Conservation (phyloP, 768 basidiomycete species). For the Coprinellus micaceus region DNA sequence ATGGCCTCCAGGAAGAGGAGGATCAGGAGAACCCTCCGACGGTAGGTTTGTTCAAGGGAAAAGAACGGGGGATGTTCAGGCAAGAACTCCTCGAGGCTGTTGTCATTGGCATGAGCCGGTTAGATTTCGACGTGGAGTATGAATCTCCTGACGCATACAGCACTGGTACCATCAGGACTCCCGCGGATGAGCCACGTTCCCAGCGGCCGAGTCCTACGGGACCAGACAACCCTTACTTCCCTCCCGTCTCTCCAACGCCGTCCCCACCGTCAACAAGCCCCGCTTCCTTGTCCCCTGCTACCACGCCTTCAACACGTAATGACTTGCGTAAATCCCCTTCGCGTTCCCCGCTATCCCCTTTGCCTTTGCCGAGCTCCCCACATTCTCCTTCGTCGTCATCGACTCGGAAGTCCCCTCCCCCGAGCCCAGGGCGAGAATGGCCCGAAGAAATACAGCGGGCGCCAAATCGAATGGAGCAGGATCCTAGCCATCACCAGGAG, state of each 20-base stretch:
- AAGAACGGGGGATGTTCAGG: constrained; percentile 66
- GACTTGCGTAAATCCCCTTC: background rate
- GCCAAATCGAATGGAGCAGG: background rate
- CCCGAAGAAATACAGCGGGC: background rate
- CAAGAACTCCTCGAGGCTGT: constrained; percentile 82
- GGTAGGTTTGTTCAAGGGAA: constrained; percentile 46
- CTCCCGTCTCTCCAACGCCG: constrained; percentile 24
- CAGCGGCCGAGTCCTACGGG: constrained; percentile 9
- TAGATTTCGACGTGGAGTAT: constrained; percentile 42
- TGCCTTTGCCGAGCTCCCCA: background rate
- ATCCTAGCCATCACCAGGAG: background rate
- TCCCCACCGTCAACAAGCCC: background rate
- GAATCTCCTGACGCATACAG: constrained; percentile 8
- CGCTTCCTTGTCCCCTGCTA: background rate
- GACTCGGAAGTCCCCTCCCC: background rate
- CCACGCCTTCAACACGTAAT: background rate
- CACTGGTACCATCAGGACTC: background rate
- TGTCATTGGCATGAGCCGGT: constrained; percentile 82
- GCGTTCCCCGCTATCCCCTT: background rate
- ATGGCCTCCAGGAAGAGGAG: constrained; percentile 25
- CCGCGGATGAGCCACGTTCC: background rate
- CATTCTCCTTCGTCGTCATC: background rate
- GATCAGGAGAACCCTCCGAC: constrained; percentile 29
- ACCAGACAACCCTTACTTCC: constrained; percentile 53
- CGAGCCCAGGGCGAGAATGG: constrained; percentile 2